Base-by-base conservation (phyloP, 768 basidiomycete genomes). In the Harrya chromipes region DNA sequence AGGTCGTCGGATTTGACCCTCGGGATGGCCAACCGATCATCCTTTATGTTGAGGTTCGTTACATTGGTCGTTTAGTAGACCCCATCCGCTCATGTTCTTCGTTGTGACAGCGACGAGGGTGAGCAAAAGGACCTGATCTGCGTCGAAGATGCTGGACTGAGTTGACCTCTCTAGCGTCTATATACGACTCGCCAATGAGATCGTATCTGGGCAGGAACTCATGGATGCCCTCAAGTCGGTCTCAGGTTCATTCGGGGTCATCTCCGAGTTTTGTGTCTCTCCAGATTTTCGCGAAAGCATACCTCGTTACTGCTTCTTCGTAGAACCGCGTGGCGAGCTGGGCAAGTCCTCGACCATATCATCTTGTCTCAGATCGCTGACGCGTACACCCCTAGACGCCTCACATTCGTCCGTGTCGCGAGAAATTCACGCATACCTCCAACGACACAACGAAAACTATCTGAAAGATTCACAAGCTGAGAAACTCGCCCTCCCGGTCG, bases 181-280 rank as follows among this genome's bases (percentile, higher is more conserved):
- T 21, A 57, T 64, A 6, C 60, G 59, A 40, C 49, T 64, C 8
- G 59, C 53, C 16, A 57, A 49, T 46, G 62, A 64, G 31, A 59
- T 37, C n/a, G 58, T 59, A 19, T 56, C 64, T 0, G 64, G 58
- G 11, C 52, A 56, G 9, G 55, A 64, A 41, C 57, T 62, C 43
- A 34, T 47, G 31, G 43, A 50, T 10, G 59, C 60, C 8, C 38
- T 65, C 16, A 1, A 40, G 3, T 49, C 62, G 17, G 50, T 43
- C 1, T 51, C 59, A 1, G 44, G 53, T 16, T 54, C 50, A 1
- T 47, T 66, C 3, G 62, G 64, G 0, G 36, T 40, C 9, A 41
- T 64, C 36, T 66, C 57, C 5, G 59, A 66, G 24, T 54, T 46
- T n/a, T 57, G 59, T 16, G 38, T 64, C 11, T 40, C 55, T 33